Conservation (phyloP, 495 filamentous ascomycete genomes). For the Aspergillus bridgeri region DNA sequence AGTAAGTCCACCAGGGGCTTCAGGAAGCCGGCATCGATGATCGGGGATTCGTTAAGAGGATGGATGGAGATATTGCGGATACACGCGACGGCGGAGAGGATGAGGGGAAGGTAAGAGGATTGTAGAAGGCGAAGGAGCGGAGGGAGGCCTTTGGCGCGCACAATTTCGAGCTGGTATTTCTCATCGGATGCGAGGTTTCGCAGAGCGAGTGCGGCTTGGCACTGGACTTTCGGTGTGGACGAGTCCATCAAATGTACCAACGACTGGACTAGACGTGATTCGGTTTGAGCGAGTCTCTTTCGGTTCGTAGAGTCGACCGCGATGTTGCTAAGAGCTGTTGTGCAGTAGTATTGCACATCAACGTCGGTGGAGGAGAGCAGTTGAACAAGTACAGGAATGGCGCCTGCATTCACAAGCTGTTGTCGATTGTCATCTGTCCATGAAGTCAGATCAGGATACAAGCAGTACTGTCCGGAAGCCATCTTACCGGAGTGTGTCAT, state of each 20-base stretch:
- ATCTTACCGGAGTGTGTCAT: conserved; percentile 96
- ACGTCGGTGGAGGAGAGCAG: conserved; percentile 87
- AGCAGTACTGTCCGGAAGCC: not conserved
- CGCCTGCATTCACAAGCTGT: conserved; percentile 92
- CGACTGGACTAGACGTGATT: conserved; percentile 84
- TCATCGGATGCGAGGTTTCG: conserved; percentile 96
- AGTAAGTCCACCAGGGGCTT: conserved; percentile 90
- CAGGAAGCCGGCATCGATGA: conserved; percentile 95
- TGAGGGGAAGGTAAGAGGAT: conserved; percentile 91
- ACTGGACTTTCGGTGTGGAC: conserved; percentile 94
- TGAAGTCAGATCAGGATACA: conserved; percentile 3
- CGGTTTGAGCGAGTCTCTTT: conserved; percentile 83
- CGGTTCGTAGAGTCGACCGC: conserved; percentile 90
- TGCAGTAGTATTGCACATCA: conserved; percentile 99
- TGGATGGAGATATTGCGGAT: conserved; percentile 99
- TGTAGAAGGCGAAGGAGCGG: conserved; percentile 85
- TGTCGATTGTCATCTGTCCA: conserved; percentile 90
- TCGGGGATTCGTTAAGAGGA: conserved; percentile 97
- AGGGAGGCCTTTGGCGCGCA: conserved; percentile 76
- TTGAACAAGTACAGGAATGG: conserved; percentile 93
- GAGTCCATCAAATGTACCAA: conserved; percentile 96
- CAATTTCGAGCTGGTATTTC: conserved; percentile 97
- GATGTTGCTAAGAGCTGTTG: conserved; percentile 96
- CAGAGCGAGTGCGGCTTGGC: conserved; percentile 90
- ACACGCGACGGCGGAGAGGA: conserved; percentile 94